Conservation (phyloP, 768 basidiomycete species). For the Leucosporidium yakuticum region DNA sequence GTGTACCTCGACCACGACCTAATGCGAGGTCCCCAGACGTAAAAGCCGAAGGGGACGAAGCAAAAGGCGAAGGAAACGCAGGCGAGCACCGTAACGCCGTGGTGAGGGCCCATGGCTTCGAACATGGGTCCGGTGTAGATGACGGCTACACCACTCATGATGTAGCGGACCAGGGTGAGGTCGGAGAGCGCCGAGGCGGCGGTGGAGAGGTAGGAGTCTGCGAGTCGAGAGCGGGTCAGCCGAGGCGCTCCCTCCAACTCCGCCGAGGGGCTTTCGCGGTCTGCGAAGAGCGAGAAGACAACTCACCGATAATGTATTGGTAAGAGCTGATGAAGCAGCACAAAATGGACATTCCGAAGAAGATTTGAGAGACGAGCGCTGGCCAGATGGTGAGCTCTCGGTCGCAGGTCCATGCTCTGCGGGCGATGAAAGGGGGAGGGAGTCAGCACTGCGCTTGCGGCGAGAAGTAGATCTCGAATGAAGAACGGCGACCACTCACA, state of each 20-base stretch:
- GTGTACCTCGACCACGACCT: slow-evolving; percentile 6
- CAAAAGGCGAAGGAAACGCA: neutral
- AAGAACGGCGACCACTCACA: neutral
- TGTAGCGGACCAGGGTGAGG: neutral
- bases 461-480: no score
- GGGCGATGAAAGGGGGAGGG: neutral
- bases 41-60: neutral
- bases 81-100: slow-evolving; percentile 12
- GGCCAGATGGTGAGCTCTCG: neutral
- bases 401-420: neutral
- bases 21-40: neutral
- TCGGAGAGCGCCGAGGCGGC: slow-evolving; percentile 1
- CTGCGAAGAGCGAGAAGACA: neutral
- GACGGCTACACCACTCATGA: slow-evolving; percentile 3
- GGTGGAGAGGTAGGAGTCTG: slow-evolving; percentile 8
- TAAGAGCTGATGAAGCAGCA: slow-evolving; percentile 12
- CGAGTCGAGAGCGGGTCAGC: neutral
- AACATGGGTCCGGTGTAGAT: slow-evolving; percentile 12
- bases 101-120: neutral
- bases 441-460: neutral
- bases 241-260: no score
- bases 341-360: slow-evolving; percentile 8
- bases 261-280: no score
- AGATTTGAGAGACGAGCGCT: neutral
- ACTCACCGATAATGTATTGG: slow-evolving; percentile 13